Evolutionary conservation across 2,329 filamentous ascomycete genomes (phyloP).

Genomic region (Fusarium armeniacum): DNA sequence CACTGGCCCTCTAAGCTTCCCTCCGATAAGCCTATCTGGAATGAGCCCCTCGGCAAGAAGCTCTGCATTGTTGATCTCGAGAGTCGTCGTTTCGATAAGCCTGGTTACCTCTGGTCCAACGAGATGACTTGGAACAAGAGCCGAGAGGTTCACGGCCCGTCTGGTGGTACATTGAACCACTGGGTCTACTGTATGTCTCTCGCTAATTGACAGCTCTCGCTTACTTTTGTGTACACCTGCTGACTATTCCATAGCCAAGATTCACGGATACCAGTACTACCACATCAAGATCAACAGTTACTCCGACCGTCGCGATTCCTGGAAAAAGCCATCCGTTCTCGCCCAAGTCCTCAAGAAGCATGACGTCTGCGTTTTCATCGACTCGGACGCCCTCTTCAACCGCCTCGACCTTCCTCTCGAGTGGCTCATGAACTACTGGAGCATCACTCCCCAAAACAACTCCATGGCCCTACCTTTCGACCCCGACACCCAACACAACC

Average conservation of each 20-base stretch:
- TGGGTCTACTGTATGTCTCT: slow-evolving; percentile 57
- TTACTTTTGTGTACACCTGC: slow-evolving; percentile 10
- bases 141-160: slow-evolving; percentile 54
- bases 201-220: background rate
- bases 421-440: slow-evolving; percentile 64
- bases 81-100: slow-evolving; percentile 56
- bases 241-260: slow-evolving; percentile 54
- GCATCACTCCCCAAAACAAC: slow-evolving; percentile 56
- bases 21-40: slow-evolving; percentile 50
- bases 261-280: slow-evolving; percentile 64
- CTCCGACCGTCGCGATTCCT: slow-evolving; percentile 59
- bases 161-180: slow-evolving; percentile 61
- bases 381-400: slow-evolving; percentile 62
- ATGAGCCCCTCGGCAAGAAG: slow-evolving; percentile 54
- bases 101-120: slow-evolving; percentile 55
- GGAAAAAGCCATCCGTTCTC: slow-evolving; percentile 62
- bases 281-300: slow-evolving; percentile 56
- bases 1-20: slow-evolving; percentile 54
- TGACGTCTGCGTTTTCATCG: slow-evolving; percentile 60
- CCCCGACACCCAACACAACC: slow-evolving; percentile 56
- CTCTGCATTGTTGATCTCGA: slow-evolving; percentile 63
- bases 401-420: slow-evolving; percentile 61
- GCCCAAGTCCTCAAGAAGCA: slow-evolving; percentile 59
- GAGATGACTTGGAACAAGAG: slow-evolving; percentile 56
- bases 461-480: slow-evolving; percentile 60